These are phyloP conservation scores for Beauveria varroae DNA, from an alignment of 2,329 filamentous ascomycete species.

Conservation along the genomic window DNA sequence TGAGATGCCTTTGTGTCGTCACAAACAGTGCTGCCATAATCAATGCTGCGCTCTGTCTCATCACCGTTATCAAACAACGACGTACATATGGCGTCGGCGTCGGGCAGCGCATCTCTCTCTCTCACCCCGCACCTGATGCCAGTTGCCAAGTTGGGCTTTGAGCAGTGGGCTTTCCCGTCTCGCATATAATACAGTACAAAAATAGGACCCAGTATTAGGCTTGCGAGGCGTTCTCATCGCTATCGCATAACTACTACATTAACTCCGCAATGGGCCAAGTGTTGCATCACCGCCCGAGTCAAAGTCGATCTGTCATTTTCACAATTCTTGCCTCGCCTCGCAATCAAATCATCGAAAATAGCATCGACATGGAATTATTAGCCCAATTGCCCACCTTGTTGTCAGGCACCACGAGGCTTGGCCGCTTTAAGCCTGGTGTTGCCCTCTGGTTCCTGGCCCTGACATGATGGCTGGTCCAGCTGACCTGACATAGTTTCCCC, in stretches of 20 bases:
- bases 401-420: neutral
- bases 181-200: neutral
- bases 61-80: neutral
- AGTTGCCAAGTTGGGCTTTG: too few relatives aligned
- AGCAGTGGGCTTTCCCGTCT: neutral
- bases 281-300: neutral
- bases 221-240: neutral
- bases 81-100: neutral
- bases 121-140: neutral
- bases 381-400: neutral
- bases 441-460: conserved; percentile 5
- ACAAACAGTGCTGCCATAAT: neutral
- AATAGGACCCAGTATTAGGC: neutral
- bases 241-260: neutral
- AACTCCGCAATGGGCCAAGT: neutral
- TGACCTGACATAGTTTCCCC: conserved; percentile 7
- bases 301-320: conserved; percentile 3
- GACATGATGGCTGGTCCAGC: conserved; percentile 10
- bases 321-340: neutral
- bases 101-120: neutral
- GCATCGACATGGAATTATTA: too few relatives aligned
- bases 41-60: neutral
- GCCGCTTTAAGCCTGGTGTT: conserved; percentile 4
- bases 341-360: neutral
- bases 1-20: neutral